A percentile compares a stretch with the other conserved stretches of the same genome.
These are phyloP conservation scores for Raphanus hybrid DNA, from an alignment of 441 rosid genomes.

Conservation along the genomic window DNA sequence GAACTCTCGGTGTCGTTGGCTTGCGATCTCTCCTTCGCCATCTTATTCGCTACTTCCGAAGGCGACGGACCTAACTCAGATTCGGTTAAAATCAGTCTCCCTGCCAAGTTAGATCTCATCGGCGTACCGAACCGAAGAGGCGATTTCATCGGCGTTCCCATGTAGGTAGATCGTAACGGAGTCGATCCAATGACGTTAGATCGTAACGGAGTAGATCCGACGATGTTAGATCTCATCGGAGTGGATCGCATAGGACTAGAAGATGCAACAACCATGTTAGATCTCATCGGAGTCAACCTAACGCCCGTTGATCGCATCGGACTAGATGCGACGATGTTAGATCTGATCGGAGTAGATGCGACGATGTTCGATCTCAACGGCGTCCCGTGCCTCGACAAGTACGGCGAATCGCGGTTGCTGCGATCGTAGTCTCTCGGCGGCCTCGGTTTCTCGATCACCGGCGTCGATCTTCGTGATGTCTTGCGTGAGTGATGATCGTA, in stretches of 20 bases:
- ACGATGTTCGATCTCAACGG: neutral
- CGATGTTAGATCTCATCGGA: too few species aligned
- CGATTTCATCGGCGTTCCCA: too few species aligned
- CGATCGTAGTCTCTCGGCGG: neutral
- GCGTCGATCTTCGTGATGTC: too few species aligned
- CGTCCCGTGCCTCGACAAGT: neutral
- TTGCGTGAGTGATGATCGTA: too few species aligned
- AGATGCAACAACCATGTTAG: neutral
- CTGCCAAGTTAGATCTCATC: too few species aligned
- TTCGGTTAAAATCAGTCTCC: too few species aligned
- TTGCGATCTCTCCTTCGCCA: neutral
- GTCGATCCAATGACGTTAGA: too few species aligned
- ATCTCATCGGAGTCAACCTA: neutral
- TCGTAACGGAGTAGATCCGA: too few species aligned
- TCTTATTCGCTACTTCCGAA: neutral
- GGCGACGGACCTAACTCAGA: neutral
- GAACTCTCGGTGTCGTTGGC: conserved; percentile 52
- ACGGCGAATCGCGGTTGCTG: neutral
- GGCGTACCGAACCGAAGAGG: too few species aligned
- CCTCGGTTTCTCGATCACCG: too few species aligned
- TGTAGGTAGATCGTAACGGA: too few species aligned
- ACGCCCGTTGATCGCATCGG: neutral
- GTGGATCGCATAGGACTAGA: neutral
- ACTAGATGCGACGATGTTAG: neutral
- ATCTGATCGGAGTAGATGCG: neutral